Percentiles rank a stretch among this genome's conserved stretches.
Evolutionary conservation across 192 early-diverging fungal species (phyloP).

Genomic region (Lunasporangiospora selenospora): DNA sequence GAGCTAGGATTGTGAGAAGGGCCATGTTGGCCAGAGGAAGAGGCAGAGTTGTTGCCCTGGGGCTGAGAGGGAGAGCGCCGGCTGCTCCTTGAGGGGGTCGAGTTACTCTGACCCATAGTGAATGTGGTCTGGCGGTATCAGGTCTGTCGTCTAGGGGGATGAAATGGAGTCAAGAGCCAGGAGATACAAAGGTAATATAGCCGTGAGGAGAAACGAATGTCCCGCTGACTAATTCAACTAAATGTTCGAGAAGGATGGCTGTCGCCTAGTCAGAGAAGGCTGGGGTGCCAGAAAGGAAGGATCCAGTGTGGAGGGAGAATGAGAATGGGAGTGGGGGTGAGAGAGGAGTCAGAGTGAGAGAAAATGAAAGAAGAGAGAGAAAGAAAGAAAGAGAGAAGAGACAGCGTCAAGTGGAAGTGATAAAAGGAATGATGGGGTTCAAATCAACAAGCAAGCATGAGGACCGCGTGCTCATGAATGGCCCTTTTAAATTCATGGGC

Average conservation of each 20-base stretch:
- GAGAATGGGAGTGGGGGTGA: neutral
- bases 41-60: neutral
- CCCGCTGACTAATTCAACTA: too few species aligned
- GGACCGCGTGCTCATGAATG: too few species aligned
- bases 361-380: neutral
- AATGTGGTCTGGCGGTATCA: too few species aligned
- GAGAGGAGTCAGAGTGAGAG: constrained; percentile 1
- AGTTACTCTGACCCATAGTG: constrained; percentile 2
- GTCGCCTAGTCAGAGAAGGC: neutral
- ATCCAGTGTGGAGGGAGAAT: too few species aligned
- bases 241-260: neutral
- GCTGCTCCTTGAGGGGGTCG: constrained; percentile 15
- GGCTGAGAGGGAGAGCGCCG: neutral
- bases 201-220: too few species aligned
- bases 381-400: neutral
- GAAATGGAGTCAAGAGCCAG: neutral
- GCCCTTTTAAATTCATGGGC: too few species aligned
- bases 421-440: too few species aligned
- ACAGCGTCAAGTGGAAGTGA: neutral
- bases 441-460: too few species aligned
- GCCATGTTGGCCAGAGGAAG: neutral
- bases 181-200: too few species aligned
- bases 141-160: too few species aligned
- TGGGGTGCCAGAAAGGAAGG: neutral
- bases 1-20: neutral